A percentile compares a stretch with the other conserved stretches of the same genome.
These are phyloP conservation scores for Cymbopogon citratus DNA, from an alignment of 176 grass and related monocot species.

Conservation along the genomic window DNA sequence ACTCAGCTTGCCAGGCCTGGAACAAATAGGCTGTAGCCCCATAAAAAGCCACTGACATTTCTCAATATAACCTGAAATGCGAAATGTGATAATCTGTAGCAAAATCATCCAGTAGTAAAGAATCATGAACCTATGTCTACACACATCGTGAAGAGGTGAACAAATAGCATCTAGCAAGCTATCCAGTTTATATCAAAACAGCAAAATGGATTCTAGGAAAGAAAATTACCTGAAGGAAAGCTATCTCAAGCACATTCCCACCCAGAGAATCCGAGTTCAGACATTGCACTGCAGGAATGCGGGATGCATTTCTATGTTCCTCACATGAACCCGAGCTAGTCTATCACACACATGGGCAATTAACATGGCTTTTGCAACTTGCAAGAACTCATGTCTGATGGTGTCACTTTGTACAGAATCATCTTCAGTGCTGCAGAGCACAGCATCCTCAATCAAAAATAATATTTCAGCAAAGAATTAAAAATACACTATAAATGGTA, in stretches of 20 bases:
- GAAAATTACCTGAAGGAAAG: slow-evolving; percentile 45
- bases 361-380: slow-evolving; percentile 31
- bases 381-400: background rate
- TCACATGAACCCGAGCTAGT: slow-evolving; percentile 19
- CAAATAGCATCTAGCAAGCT: background rate
- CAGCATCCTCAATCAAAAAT: background rate
- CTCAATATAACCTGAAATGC: slow-evolving; percentile 20
- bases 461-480: background rate
- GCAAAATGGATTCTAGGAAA: background rate
- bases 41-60: background rate
- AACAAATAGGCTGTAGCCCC: background rate
- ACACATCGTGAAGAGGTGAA: background rate
- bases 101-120: background rate
- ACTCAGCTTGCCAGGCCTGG: background rate
- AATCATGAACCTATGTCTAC: background rate
- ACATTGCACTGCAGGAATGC: slow-evolving; percentile 26
- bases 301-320: slow-evolving; percentile 43
- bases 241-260: slow-evolving; percentile 25
- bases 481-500: background rate
- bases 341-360: background rate
- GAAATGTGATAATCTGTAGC: background rate
- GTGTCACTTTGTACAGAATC: background rate
- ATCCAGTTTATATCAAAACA: background rate
- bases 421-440: background rate
- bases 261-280: slow-evolving; percentile 26